phyloP scores from a whole-genome alignment of 176 grass and related monocot species.

The Oryza punctata region DNA sequence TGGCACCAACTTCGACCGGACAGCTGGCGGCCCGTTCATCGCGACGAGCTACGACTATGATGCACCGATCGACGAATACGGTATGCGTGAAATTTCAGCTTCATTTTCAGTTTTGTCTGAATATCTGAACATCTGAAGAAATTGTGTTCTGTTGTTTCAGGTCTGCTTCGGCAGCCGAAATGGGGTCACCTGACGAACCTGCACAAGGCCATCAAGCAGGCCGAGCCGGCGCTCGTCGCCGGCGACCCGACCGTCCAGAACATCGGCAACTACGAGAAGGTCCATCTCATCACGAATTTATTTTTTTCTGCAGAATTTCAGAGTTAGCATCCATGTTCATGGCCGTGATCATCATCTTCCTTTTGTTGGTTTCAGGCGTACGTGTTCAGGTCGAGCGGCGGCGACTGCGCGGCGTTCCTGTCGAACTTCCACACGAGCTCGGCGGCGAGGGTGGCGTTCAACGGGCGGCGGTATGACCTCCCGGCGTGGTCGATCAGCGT shows the following conservation, averaged over 20 bases:
- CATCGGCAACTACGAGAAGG: constrained; percentile 82
- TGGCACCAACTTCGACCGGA: constrained; percentile 92
- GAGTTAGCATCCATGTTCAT: background rate
- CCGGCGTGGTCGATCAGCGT: constrained; percentile 96
- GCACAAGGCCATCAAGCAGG: constrained; percentile 95
- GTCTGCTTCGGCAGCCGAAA: constrained; percentile 83
- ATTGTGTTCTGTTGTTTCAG: constrained; percentile 25
- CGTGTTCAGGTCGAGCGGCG: constrained; percentile 67
- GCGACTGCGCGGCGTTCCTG: constrained; percentile 90
- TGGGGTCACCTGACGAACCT: constrained; percentile 91
- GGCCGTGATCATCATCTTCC: background rate
- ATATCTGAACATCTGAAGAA: background rate
- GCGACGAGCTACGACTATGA: constrained; percentile 97
- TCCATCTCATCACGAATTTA: background rate
- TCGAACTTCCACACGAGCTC: constrained; percentile 71
- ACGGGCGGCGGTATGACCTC: constrained; percentile 63
- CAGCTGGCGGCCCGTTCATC: constrained; percentile 90
- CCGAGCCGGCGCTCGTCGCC: constrained; percentile 72
- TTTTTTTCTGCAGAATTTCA: too few relatives aligned
- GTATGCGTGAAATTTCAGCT: constrained; percentile 30
- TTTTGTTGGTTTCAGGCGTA: constrained; percentile 52
- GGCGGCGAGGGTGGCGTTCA: constrained; percentile 48
- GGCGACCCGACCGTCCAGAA: constrained; percentile 64
- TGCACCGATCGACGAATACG: constrained; percentile 93
- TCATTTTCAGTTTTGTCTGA: background rate